Evolutionary conservation across 2,329 filamentous ascomycete species (phyloP), one percentile per base, ranked within the genome.

Genomic region (Teratosphaeria destructans): DNA sequence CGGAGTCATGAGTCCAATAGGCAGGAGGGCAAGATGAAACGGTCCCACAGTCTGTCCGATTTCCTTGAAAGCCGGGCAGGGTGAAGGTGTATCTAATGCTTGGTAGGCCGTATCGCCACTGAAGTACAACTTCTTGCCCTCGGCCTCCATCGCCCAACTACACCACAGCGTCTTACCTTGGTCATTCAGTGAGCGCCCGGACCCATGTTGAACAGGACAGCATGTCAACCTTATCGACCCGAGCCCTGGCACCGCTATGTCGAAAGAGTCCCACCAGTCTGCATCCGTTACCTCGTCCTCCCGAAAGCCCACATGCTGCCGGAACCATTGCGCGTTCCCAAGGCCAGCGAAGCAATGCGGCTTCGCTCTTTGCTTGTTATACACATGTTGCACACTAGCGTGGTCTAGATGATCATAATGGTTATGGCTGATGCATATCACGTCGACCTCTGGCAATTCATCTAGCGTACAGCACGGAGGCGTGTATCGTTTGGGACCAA

Each of bases 331-430:
- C 57, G 74, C 76, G 12, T 74, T 71, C 32, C 76, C 73, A 34
- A 80, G 63, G 0, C 67, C 73, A 29, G 73, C 77, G 54, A 80
- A 70, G 61, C 79, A 77, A 55, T 75, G 73, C 34, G 79, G 47
- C 3, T 70, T 61, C 0, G 72, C 71, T 16, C 72, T 70, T 49
- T 73, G 72, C 29, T 53, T 58, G 16, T 62, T 63, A 62, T 76
- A 77, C 19, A 79, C 63, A 27, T 72, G 67, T 60, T 66, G 72
- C 47, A 83, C 68, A 0, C 78, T 78, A 19, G 73, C 70, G 5
- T 73, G 68, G 61, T 82, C 79, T 56, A 82, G 72, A 61, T 83
- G 81, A 63, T 83, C 80, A 63, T 82, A 82, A 65, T 83, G 81
- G 63, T 82, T 80, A 66, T 84, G 81, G 58, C 76, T 80, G 55